Percentiles rank a stretch among this genome's conserved stretches.
Conservation (phyloP, 2,329 filamentous ascomycete species). For the Cadophora sp. region DNA sequence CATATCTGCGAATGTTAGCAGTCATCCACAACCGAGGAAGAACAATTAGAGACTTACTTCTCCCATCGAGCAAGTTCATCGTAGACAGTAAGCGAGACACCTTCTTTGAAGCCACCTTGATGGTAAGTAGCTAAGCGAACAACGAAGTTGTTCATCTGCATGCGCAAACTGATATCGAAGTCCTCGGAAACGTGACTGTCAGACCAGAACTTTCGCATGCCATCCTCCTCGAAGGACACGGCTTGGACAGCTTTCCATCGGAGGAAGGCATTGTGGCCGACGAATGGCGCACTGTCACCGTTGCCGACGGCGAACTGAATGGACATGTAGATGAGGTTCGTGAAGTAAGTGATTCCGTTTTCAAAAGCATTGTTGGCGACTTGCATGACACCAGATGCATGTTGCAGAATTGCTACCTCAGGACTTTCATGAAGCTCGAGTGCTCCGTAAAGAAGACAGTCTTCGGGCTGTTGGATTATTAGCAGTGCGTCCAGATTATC, state of each 20-base stretch:
- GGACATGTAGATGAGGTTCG: conserved; percentile 76
- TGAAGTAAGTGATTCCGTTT: conserved; percentile 69
- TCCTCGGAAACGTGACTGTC: neutral
- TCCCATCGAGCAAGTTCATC: conserved; percentile 65
- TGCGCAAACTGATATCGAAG: neutral
- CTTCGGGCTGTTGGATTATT: neutral
- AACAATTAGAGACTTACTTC: neutral
- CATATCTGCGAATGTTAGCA: neutral
- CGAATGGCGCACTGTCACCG: neutral
- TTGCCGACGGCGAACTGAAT: conserved; percentile 49
- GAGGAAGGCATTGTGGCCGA: neutral
- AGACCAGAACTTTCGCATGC: neutral
- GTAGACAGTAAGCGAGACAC: conserved; percentile 22
- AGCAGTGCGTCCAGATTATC: neutral
- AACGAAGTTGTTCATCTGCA: conserved; percentile 52
- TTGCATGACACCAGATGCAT: conserved; percentile 80
- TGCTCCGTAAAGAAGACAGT: conserved; percentile 61
- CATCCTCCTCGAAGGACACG: neutral
- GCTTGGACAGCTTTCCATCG: neutral
- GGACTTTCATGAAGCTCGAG: conserved; percentile 83
- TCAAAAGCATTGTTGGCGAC: conserved; percentile 77
- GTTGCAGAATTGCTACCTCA: conserved; percentile 80
- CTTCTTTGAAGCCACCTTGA: conserved; percentile 22
- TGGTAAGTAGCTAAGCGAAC: conserved; percentile 22
- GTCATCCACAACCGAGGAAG: neutral